phyloP scores from a whole-genome alignment of 2,329 filamentous ascomycete genomes.

The Phialophora macrospora region DNA sequence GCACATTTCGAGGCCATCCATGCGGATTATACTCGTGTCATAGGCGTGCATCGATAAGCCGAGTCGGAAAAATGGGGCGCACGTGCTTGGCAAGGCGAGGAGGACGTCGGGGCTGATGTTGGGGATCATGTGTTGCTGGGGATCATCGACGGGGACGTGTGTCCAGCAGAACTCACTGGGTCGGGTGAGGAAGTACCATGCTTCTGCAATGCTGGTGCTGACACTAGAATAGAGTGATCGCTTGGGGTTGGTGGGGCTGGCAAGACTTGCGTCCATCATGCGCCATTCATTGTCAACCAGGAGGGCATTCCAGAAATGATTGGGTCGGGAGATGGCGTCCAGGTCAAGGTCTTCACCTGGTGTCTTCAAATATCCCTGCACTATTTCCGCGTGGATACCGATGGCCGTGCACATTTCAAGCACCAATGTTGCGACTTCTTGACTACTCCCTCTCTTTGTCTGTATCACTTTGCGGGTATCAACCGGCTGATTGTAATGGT shows the following conservation, averaged over 20 bases:
- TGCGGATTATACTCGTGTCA: constrained; percentile 81
- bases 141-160: constrained; percentile 83
- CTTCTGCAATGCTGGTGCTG: constrained; percentile 72
- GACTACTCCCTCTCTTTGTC: constrained; percentile 78
- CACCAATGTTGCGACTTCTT: constrained; percentile 87
- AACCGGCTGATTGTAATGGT: constrained; percentile 46
- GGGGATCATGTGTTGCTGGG: constrained; percentile 92
- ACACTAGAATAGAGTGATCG: constrained; percentile 76
- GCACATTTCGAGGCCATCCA: constrained; percentile 91
- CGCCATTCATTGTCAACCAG: constrained; percentile 94
- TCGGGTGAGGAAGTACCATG: constrained; percentile 90
- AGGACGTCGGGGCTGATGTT: constrained; percentile 84
- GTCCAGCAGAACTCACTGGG: constrained; percentile 94
- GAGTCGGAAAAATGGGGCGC: constrained; percentile 86
- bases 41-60: constrained; percentile 81
- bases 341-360: constrained; percentile 84
- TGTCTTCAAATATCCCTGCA: constrained; percentile 86
- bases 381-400: constrained; percentile 82
- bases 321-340: constrained; percentile 80
- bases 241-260: constrained; percentile 85
- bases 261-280: constrained; percentile 91
- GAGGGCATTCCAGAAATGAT: constrained; percentile 98
- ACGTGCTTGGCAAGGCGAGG: constrained; percentile 82
- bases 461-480: constrained; percentile 85
- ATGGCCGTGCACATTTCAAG: constrained; percentile 92